Evolutionary conservation across 495 filamentous ascomycete species (phyloP), one percentile per base, ranked within the genome.

Genomic region (Pseudoneurospora amorphoporcata): DNA sequence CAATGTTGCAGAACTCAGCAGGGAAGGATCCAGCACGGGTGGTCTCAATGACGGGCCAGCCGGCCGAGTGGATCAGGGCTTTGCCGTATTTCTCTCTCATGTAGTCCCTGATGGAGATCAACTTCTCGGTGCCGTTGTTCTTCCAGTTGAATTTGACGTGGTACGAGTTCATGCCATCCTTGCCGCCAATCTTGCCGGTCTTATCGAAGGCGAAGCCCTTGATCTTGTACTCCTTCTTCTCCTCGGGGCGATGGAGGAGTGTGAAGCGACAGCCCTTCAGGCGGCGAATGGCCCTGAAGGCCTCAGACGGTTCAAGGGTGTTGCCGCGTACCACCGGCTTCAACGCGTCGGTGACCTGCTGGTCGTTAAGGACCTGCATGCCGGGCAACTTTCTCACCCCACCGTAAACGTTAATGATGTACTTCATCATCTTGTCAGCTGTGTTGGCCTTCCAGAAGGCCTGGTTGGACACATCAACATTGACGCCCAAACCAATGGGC

Each of bases 401-500:
- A 12, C 53, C 53, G 37, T 73, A 40, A 43, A 32, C 39, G 68
- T 35, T 58, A 23, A 82, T 35, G 37, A 74, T 76, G 72, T 76
- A 76, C 38, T 76, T 71, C 2, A 76, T 75, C 19, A 82, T 45
- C 61, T 76, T 70, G 40, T 75, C 53, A 29, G 53, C 53, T 17
- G 53, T 7, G 29, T 17, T 35, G 29, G 53, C 5, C 53, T 35
- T 65, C 89, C 89, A 94, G 82, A 94, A 95, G n/a, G 87, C 87
- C 29, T 90, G 87, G 72, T 94, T 94, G 69, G 91, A 87, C 71
- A 92, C 88, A 75, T 98, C 94, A 35, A 96, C 88, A 73, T 97
- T 97, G 73, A 99, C 79, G 4, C 92, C 84, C 17, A 95, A 81
- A 8, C 88, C 87, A 37, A 94, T 89, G 58, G 94, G 94, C 76